Percentiles rank a stretch among this genome's conserved stretches.
These are phyloP conservation scores for Maudiozyma serrabonitensis DNA, from an alignment of 805 yeast species.

Conservation along the genomic window DNA sequence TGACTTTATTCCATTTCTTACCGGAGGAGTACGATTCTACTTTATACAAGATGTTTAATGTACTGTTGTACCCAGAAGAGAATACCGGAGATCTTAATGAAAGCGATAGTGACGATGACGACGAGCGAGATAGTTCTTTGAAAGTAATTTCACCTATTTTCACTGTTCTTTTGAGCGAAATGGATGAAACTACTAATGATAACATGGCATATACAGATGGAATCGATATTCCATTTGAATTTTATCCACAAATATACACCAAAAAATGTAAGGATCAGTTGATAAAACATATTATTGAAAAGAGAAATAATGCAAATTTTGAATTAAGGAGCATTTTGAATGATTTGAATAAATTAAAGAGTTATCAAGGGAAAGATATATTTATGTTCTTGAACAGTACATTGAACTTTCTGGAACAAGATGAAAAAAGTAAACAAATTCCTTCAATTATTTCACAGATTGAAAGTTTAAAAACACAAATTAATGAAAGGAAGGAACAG, in stretches of 20 bases:
- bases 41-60: slow-evolving; percentile 28
- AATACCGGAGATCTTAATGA: slow-evolving; percentile 4
- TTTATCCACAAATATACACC: slow-evolving; percentile 28
- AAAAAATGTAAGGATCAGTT: slow-evolving; percentile 19
- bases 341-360: slow-evolving; percentile 20
- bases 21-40: slow-evolving; percentile 28
- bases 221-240: slow-evolving; percentile 25
- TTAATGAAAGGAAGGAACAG: slow-evolving; percentile 6
- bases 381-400: slow-evolving; percentile 22
- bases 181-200: slow-evolving; percentile 20
- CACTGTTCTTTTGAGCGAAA: slow-evolving; percentile 26
- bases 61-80: slow-evolving; percentile 22
- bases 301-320: slow-evolving; percentile 15
- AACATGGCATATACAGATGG: slow-evolving; percentile 14
- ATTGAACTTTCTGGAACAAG: slow-evolving; percentile 17
- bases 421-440: slow-evolving; percentile 7
- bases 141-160: slow-evolving; percentile 20
- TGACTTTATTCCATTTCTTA: slow-evolving; percentile 25
- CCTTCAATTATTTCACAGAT: background rate
- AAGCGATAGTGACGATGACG: background rate
- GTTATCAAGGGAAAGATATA: slow-evolving; percentile 26
- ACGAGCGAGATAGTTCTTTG: slow-evolving; percentile 17
- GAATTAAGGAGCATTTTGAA: slow-evolving; percentile 12
- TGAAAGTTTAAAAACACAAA: background rate
- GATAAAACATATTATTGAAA: slow-evolving; percentile 17